phyloP scores from a whole-genome alignment of 2,329 filamentous ascomycete genomes.

The Byssochlamys sp. region DNA sequence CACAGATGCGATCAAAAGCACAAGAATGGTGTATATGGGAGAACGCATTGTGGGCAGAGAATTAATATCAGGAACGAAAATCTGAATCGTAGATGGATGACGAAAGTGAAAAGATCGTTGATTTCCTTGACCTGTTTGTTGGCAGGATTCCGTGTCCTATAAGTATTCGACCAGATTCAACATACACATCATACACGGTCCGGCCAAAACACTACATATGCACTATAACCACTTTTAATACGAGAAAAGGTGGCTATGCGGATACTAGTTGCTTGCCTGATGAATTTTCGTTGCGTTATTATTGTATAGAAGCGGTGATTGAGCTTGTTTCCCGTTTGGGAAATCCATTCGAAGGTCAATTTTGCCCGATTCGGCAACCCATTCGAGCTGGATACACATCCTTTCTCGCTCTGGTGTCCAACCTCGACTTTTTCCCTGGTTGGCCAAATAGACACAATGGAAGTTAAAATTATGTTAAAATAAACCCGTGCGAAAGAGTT shows the following conservation, averaged over 20 bases:
- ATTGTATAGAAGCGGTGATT: neutral
- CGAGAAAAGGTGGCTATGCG: no score
- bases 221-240: no score
- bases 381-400: neutral
- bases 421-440: no score
- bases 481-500: no score
- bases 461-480: no score
- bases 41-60: neutral
- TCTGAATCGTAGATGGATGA: neutral
- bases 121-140: neutral
- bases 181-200: neutral
- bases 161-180: neutral
- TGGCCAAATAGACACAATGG: no score
- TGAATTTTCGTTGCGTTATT: no score
- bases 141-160: neutral
- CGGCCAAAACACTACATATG: neutral
- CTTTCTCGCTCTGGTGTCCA: no score
- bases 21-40: neutral
- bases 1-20: neutral
- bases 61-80: neutral
- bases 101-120: neutral
- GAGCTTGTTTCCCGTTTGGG: neutral
- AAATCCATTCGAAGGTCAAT: neutral
- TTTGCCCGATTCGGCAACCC: neutral
- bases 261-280: no score